A percentile compares a stretch with the other conserved stretches of the same genome.
Conservation (phyloP, 352 stramenopile genomes). For the Phytophthora hybrid region DNA sequence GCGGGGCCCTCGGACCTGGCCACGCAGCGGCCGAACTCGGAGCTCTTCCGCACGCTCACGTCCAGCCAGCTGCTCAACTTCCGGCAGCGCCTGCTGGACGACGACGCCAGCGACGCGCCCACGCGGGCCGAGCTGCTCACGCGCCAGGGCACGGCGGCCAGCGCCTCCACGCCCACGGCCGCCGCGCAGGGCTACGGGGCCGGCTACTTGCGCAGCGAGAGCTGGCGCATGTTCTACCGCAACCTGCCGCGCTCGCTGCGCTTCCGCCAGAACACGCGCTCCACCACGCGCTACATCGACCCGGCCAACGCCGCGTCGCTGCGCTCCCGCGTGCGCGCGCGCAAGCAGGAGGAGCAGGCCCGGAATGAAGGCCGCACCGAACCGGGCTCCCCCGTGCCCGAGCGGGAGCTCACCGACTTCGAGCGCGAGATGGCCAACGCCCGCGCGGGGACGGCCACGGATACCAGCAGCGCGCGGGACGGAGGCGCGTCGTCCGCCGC, state of each 20-base stretch:
- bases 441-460: constrained; percentile 16
- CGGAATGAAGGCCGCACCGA: constrained; percentile 42
- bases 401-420: constrained; percentile 56
- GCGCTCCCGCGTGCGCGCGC: constrained; percentile 56
- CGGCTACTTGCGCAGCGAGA: constrained; percentile 45
- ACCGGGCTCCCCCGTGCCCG: constrained; percentile 31
- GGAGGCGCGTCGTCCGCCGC: background rate
- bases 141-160: constrained; percentile 1
- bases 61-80: constrained; percentile 69
- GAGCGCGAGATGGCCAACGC: constrained; percentile 57
- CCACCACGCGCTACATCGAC: constrained; percentile 81
- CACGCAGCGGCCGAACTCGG: constrained; percentile 58
- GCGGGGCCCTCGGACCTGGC: constrained; percentile 33
- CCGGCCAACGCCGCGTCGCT: constrained; percentile 74
- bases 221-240: constrained; percentile 73
- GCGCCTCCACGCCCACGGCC: background rate
- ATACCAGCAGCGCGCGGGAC: constrained; percentile 26
- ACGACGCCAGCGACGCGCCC: constrained; percentile 42
- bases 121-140: constrained; percentile 30
- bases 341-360: constrained; percentile 58
- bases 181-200: constrained; percentile 15
- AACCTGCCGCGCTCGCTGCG: constrained; percentile 72
- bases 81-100: constrained; percentile 64
- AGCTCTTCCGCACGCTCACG: constrained; percentile 80
- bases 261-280: constrained; percentile 81